Conservation (phyloP, 768 basidiomycete species). For the Amanita fuliginea region DNA sequence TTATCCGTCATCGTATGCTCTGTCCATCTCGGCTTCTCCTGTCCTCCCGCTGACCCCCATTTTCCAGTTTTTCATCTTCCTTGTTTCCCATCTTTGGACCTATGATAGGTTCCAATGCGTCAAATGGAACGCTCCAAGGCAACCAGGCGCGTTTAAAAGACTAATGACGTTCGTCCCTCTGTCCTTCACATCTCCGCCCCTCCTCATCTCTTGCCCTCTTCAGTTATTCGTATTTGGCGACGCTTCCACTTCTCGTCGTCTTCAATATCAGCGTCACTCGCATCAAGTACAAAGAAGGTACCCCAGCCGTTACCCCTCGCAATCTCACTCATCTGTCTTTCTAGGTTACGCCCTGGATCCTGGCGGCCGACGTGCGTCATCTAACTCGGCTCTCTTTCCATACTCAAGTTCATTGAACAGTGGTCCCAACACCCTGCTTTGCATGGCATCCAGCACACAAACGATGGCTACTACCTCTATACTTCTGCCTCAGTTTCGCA, state of each 20-base stretch:
- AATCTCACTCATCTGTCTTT: neutral
- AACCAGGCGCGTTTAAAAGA: conserved; percentile 78
- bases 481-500: conserved; percentile 58
- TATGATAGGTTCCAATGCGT: conserved; percentile 73
- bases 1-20: conserved; percentile 51
- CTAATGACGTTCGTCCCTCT: conserved; percentile 71
- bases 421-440: conserved; percentile 44
- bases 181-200: neutral
- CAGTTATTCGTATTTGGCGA: conserved; percentile 72
- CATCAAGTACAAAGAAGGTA: conserved; percentile 69
- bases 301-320: neutral
- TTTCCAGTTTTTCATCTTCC: conserved; percentile 54
- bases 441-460: conserved; percentile 35
- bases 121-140: conserved; percentile 63
- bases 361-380: neutral
- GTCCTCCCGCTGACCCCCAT: conserved; percentile 1
- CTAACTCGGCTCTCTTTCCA: neutral
- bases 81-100: conserved; percentile 67
- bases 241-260: conserved; percentile 52
- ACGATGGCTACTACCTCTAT: conserved; percentile 55
- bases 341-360: neutral
- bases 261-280: conserved; percentile 52
- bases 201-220: conserved; percentile 11
- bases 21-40: conserved; percentile 6
- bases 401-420: conserved; percentile 17